Evolutionary conservation across 208 protist species (phyloP).

Genomic region (Vickermania ingenoplastis): DNA sequence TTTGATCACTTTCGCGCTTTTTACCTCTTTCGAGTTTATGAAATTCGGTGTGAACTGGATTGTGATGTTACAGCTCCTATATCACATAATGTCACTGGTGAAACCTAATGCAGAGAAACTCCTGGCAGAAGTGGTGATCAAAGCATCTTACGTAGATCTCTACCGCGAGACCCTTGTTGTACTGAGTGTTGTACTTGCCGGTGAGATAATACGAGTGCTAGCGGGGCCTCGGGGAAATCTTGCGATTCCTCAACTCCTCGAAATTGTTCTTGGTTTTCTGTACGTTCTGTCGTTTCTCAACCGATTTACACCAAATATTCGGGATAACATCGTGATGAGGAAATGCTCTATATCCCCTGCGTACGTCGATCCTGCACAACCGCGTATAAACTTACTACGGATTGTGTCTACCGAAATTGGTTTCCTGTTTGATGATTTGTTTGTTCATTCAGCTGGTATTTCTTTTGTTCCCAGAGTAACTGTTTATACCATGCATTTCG

Average conservation of each 20-base stretch:
- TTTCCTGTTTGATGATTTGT: slow-evolving; percentile 70
- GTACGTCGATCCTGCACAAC: slow-evolving; percentile 28
- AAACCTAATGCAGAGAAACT: slow-evolving; percentile 35
- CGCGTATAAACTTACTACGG: slow-evolving; percentile 11
- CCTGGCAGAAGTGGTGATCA: slow-evolving; percentile 17
- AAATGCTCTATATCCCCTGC: slow-evolving; percentile 59
- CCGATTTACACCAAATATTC: slow-evolving; percentile 65
- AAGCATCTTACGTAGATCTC: slow-evolving; percentile 58
- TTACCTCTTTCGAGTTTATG: slow-evolving; percentile 45
- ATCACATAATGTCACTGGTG: slow-evolving; percentile 28
- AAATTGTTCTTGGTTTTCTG: slow-evolving; percentile 35
- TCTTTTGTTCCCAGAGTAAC: slow-evolving; percentile 46
- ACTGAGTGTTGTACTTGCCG: slow-evolving; percentile 18
- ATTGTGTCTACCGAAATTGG: slow-evolving; percentile 38
- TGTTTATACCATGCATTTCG: slow-evolving; percentile 42
- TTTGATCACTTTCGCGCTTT: slow-evolving; percentile 39
- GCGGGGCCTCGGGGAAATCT: slow-evolving; percentile 1
- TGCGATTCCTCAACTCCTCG: slow-evolving; percentile 29
- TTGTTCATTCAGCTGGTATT: slow-evolving; percentile 74
- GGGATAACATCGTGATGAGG: slow-evolving; percentile 59
- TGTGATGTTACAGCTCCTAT: slow-evolving; percentile 53
- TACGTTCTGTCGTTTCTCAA: slow-evolving; percentile 69
- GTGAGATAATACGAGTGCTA: neutral
- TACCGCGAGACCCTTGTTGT: slow-evolving; percentile 34
- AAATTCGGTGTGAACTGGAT: slow-evolving; percentile 47